Conservation (phyloP, 495 filamentous ascomycete genomes). For the Tuber aestivum region DNA sequence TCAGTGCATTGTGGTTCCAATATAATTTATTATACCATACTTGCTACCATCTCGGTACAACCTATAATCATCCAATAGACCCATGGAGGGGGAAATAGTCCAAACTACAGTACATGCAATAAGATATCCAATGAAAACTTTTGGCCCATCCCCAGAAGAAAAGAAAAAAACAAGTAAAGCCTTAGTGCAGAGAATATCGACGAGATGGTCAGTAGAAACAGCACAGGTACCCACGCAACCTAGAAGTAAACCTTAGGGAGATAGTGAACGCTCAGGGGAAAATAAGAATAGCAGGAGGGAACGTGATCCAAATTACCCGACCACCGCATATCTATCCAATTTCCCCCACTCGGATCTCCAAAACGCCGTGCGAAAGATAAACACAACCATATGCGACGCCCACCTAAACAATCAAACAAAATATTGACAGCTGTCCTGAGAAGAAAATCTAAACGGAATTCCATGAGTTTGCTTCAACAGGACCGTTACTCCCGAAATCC, state of each 20-base stretch:
- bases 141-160: background rate
- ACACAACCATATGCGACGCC: background rate
- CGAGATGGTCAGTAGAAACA: background rate
- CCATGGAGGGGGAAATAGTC: background rate
- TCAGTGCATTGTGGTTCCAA: background rate
- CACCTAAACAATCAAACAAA: background rate
- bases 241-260: background rate
- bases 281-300: background rate
- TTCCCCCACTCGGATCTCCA: background rate
- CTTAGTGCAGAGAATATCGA: background rate
- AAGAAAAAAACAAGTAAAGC: background rate
- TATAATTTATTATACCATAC: background rate
- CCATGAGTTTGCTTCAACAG: background rate
- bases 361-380: background rate
- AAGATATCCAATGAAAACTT: background rate
- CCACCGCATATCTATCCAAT: background rate
- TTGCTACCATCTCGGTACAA: background rate
- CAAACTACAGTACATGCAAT: background rate
- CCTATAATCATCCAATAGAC: background rate
- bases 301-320: background rate
- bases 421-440: background rate
- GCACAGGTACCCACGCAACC: background rate
- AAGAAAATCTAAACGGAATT: background rate
- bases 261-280: background rate
- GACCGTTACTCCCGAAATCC: background rate